Base-by-base conservation (phyloP, 2,329 filamentous ascomycete species). In the Hypoxylon sp. region DNA sequence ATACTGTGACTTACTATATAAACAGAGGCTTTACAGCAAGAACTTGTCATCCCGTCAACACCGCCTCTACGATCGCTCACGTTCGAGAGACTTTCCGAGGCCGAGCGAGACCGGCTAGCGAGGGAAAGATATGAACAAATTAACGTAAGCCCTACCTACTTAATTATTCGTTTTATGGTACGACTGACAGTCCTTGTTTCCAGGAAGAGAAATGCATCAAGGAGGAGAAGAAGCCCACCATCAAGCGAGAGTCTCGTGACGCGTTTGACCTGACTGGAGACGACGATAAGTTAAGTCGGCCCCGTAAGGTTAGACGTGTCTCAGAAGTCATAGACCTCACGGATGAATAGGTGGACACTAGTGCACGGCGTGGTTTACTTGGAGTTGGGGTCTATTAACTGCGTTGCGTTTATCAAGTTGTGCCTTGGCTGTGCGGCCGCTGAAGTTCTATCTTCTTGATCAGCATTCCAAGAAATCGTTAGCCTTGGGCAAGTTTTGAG, bases 21-120 rank as follows among this genome's bases (percentile, higher is more conserved):
- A 13, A 9, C 30, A 80, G 78, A 75, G 6, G 77, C 76, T 2
- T 70, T 81, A 1, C 75, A 76, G 55, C 67, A 74, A 1, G 74
- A 78, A 50, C 48, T 76, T 23, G 73, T 80, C 32, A 73, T 80
- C 43, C 75, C 75, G 13, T 73, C 73, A 2, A 73, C 69, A 5
- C 73, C 73, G 2, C 70, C 73, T 1, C 67, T 53, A 1, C 69
- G 7, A 21, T 43, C 74, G 2, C 66, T 73, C 0, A 65, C 62
- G 5, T 23, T 75, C 14, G 67, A 63, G 5, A 50, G 63, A 2
- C 66, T 80, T 14, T 69, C 75, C 5, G 43, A 68, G 3, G 71
- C 69, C 0, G 74, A 79, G 43, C 67, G 75, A 23, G 68, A 71
- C 32, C 69, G 74, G 6, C 67, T 80, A 11, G 79, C 79, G 1